A percentile compares a stretch with the other conserved stretches of the same genome.
phyloP scores from a whole-genome alignment of 495 filamentous ascomycete species.

The Acidomyces sp. region DNA sequence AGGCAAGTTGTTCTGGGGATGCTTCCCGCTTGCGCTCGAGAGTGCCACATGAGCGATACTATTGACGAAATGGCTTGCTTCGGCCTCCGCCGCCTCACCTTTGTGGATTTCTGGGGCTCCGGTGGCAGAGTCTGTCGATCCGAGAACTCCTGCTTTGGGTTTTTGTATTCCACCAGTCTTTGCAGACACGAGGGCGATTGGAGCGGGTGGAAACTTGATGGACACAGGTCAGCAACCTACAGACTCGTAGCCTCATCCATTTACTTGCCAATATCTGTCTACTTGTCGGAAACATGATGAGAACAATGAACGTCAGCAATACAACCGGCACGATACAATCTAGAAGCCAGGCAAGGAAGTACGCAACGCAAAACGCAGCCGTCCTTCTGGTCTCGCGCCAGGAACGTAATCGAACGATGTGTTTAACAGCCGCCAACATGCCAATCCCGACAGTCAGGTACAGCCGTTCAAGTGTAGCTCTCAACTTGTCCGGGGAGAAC shows the following conservation, averaged over 20 bases:
- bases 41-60: conserved; percentile 62
- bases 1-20: conserved; percentile 30
- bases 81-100: conserved; percentile 75
- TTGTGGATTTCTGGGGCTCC: conserved; percentile 74
- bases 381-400: conserved; percentile 67
- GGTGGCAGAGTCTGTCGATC: conserved; percentile 64
- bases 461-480: conserved; percentile 66
- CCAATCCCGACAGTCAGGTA: conserved; percentile 72
- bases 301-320: conserved; percentile 41
- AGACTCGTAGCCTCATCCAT: no score
- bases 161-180: conserved; percentile 55
- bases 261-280: conserved; percentile 48
- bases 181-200: conserved; percentile 49
- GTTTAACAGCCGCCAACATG: conserved; percentile 51
- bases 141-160: conserved; percentile 54
- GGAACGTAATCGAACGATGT: conserved; percentile 62
- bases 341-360: conserved; percentile 60
- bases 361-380: conserved; percentile 50
- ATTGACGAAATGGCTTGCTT: conserved; percentile 70
- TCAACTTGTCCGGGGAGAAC: conserved; percentile 75
- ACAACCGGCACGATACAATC: conserved; percentile 59
- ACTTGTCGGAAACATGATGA: conserved; percentile 54
- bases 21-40: conserved; percentile 61
- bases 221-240: no score
- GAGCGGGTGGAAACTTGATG: conserved; percentile 68